These are phyloP conservation scores for Ophiostoma sp. DNA, from an alignment of 2,329 filamentous ascomycete genomes.

Conservation along the genomic window DNA sequence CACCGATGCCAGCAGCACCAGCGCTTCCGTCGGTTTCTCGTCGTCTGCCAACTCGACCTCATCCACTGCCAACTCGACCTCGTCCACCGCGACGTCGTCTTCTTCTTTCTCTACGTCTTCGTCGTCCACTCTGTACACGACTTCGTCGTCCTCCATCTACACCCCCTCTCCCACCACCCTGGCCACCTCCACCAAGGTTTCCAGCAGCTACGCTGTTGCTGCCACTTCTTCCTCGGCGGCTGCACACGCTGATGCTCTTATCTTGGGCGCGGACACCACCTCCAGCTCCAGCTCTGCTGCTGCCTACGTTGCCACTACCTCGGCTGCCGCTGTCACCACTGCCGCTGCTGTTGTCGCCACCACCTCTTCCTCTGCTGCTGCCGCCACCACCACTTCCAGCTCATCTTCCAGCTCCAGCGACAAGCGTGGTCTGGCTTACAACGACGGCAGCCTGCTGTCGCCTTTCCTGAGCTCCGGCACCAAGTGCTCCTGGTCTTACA, in stretches of 20 bases:
- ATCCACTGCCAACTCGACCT: constrained; percentile 16
- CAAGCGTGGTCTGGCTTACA: constrained; percentile 68
- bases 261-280: neutral
- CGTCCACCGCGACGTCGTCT: constrained; percentile 20
- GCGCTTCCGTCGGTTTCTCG: constrained; percentile 21
- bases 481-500: constrained; percentile 59
- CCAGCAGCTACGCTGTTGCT: constrained; percentile 20
- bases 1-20: constrained; percentile 20
- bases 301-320: constrained; percentile 15
- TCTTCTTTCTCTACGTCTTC: constrained; percentile 17
- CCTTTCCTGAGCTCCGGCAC: constrained; percentile 42
- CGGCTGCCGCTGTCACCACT: constrained; percentile 18
- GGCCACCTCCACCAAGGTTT: constrained; percentile 20
- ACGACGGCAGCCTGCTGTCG: constrained; percentile 50
- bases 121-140: neutral
- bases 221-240: constrained; percentile 13
- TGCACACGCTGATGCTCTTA: neutral
- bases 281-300: neutral
- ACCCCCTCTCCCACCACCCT: constrained; percentile 21
- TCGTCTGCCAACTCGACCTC: constrained; percentile 19
- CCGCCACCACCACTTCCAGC: constrained; percentile 19
- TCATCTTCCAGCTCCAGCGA: constrained; percentile 16
- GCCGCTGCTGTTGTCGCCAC: constrained; percentile 26
- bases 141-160: constrained; percentile 14
- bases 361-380: constrained; percentile 24